Evolutionary conservation across 2,329 filamentous ascomycete genomes (phyloP).

Genomic region (Aspergillus sp.): DNA sequence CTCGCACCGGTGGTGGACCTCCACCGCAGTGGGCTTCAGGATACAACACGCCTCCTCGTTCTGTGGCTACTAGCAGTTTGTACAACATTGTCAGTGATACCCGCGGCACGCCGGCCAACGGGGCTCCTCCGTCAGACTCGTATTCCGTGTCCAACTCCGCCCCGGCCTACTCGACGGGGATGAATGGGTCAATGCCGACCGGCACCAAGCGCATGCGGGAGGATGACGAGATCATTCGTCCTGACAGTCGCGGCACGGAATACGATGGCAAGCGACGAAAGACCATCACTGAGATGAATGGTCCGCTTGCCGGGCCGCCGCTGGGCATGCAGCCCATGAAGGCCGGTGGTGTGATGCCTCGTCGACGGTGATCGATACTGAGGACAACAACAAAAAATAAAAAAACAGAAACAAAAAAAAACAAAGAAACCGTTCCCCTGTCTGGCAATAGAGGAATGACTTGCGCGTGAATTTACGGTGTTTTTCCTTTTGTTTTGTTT

Average conservation of each 20-base stretch:
- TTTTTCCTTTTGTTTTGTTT: too few relatives aligned
- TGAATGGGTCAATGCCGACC: slow-evolving; percentile 56
- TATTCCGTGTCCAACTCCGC: slow-evolving; percentile 63
- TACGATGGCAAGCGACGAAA: slow-evolving; percentile 69
- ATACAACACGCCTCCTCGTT: slow-evolving; percentile 72
- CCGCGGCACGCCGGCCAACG: slow-evolving; percentile 56
- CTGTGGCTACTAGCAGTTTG: slow-evolving; percentile 63
- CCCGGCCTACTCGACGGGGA: slow-evolving; percentile 43
- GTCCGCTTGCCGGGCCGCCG: slow-evolving; percentile 34
- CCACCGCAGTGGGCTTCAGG: slow-evolving; percentile 67
- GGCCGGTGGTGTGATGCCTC: slow-evolving; percentile 33
- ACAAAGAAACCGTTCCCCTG: too few relatives aligned
- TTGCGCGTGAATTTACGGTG: too few relatives aligned
- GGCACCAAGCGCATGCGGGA: slow-evolving; percentile 54
- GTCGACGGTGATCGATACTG: slow-evolving; percentile 25
- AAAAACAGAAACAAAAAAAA: too few relatives aligned
- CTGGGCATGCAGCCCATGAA: slow-evolving; percentile 37
- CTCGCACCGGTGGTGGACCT: slow-evolving; percentile 64
- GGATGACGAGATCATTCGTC: slow-evolving; percentile 55
- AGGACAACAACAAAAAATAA: too few relatives aligned
- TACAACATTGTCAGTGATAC: slow-evolving; percentile 87
- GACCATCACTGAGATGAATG: slow-evolving; percentile 57
- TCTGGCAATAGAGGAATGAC: too few relatives aligned
- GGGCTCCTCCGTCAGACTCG: slow-evolving; percentile 53
- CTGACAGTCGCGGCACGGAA: slow-evolving; percentile 52